Percentiles rank a stretch among this genome's conserved stretches.
phyloP scores from a whole-genome alignment of 2,329 filamentous ascomycete genomes.

The Penicillium verrucosum region DNA sequence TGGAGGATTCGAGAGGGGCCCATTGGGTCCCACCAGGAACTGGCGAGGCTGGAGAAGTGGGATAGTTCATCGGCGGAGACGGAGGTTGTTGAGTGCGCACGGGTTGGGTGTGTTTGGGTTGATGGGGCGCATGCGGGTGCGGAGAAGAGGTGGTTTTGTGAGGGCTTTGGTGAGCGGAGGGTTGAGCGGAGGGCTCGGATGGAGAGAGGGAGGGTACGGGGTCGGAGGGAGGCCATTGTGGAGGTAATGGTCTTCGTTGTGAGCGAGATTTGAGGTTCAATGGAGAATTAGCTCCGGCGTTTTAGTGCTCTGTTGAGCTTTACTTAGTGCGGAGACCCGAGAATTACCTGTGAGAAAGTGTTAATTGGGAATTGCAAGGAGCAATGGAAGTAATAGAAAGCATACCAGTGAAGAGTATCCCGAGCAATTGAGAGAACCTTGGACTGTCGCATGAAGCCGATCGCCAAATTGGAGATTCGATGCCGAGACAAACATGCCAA shows the following conservation, averaged over 20 bases:
- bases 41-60: conserved; percentile 91
- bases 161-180: background rate
- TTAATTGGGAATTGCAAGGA: background rate
- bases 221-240: conserved; percentile 15
- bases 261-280: background rate
- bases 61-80: conserved; percentile 87
- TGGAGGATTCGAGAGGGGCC: conserved; percentile 89
- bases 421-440: conserved; percentile 6
- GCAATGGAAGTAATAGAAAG: background rate
- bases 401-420: conserved; percentile 7
- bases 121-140: background rate
- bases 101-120: conserved; percentile 5
- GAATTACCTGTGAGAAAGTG: background rate
- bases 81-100: conserved; percentile 53
- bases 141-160: background rate
- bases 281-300: background rate
- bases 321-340: background rate
- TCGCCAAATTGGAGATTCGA: conserved; percentile 11
- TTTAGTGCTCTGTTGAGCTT: conserved; percentile 2
- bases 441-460: conserved; percentile 16
- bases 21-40: conserved; percentile 95
- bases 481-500: conserved; percentile 21
- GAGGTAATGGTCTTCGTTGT: background rate
- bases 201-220: conserved; percentile 5
- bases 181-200: conserved; percentile 11